These are phyloP conservation scores for Daldinia grandis DNA, from an alignment of 495 filamentous ascomycete species.

Conservation along the genomic window DNA sequence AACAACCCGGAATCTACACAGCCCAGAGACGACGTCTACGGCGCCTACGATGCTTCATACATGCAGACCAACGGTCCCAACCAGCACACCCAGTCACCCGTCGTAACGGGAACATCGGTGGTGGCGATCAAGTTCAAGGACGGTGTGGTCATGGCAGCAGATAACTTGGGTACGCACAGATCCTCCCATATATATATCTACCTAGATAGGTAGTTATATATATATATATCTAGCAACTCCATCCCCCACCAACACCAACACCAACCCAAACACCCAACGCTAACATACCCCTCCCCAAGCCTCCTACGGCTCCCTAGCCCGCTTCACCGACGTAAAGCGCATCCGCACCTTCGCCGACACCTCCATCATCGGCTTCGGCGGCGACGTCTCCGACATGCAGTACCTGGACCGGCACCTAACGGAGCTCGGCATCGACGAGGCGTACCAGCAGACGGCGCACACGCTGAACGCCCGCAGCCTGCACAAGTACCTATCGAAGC, in stretches of 20 bases:
- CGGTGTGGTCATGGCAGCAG: conserved; percentile 94
- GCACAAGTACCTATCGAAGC: conserved; percentile 93
- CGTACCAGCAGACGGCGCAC: conserved; percentile 68
- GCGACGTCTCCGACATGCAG: conserved; percentile 98
- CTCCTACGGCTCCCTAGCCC: conserved; percentile 95
- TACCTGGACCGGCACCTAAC: conserved; percentile 89
- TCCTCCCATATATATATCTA: not conserved
- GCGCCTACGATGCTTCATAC: conserved; percentile 86
- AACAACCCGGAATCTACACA: conserved; percentile 47
- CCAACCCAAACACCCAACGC: not conserved
- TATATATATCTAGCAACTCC: conserved; percentile 1
- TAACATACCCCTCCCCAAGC: conserved; percentile 60
- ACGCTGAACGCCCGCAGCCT: conserved; percentile 88
- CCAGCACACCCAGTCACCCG: conserved; percentile 85
- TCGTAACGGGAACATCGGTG: conserved; percentile 96
- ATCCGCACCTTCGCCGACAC: conserved; percentile 83
- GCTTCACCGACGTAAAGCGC: conserved; percentile 93
- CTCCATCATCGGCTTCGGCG: conserved; percentile 85
- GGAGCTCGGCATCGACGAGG: conserved; percentile 86
- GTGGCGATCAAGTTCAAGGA: conserved; percentile 93
- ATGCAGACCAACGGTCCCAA: conserved; percentile 74
- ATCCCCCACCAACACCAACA: not conserved
- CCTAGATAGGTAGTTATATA: too few relatives aligned
- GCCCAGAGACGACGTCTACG: conserved; percentile 96
- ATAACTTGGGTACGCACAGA: conserved; percentile 80